Percentiles rank a stretch among this genome's conserved stretches.
phyloP scores from a whole-genome alignment of 2,329 filamentous ascomycete genomes.

The Penicillium psychrosexuale region DNA sequence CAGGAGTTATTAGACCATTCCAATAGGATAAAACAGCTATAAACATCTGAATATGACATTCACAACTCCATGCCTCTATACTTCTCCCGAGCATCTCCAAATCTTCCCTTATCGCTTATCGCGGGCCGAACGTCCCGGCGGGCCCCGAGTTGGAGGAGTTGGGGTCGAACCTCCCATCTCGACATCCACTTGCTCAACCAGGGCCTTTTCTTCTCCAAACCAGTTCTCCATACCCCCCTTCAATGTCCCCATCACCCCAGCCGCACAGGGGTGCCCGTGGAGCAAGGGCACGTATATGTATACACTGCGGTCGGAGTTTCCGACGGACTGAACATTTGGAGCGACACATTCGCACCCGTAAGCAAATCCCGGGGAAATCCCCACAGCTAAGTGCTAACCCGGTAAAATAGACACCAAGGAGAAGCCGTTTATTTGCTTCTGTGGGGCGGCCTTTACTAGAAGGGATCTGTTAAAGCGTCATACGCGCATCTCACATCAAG shows the following conservation, averaged over 20 bases:
- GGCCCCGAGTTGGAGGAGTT: slow-evolving; percentile 14
- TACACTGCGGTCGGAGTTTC: slow-evolving; percentile 35
- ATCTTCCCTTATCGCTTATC: slow-evolving; percentile 9
- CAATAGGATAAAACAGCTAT: rapidly evolving
- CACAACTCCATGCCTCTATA: background rate
- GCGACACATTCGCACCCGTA: slow-evolving; percentile 38
- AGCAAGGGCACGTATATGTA: slow-evolving; percentile 32
- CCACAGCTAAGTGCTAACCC: slow-evolving; percentile 2
- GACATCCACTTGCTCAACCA: slow-evolving; percentile 9
- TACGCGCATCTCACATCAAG: slow-evolving; percentile 33
- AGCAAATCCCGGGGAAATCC: slow-evolving; percentile 8
- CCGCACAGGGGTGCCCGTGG: slow-evolving; percentile 22
- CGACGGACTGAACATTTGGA: slow-evolving; percentile 37
- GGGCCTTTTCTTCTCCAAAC: slow-evolving; percentile 22
- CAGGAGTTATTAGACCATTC: background rate
- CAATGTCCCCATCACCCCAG: slow-evolving; percentile 34
- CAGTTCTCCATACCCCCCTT: slow-evolving; percentile 23
- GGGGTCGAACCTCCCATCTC: slow-evolving; percentile 18
- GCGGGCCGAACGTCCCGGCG: slow-evolving; percentile 6
- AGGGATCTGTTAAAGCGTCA: slow-evolving; percentile 37
- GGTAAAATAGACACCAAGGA: slow-evolving; percentile 32
- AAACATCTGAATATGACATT: background rate
- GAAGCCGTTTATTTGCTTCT: slow-evolving; percentile 38
- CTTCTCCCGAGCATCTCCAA: background rate
- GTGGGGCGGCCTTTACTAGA: slow-evolving; percentile 36